Evolutionary conservation across 2,329 filamentous ascomycete species (phyloP).

Genomic region (Curvularia sp.): DNA sequence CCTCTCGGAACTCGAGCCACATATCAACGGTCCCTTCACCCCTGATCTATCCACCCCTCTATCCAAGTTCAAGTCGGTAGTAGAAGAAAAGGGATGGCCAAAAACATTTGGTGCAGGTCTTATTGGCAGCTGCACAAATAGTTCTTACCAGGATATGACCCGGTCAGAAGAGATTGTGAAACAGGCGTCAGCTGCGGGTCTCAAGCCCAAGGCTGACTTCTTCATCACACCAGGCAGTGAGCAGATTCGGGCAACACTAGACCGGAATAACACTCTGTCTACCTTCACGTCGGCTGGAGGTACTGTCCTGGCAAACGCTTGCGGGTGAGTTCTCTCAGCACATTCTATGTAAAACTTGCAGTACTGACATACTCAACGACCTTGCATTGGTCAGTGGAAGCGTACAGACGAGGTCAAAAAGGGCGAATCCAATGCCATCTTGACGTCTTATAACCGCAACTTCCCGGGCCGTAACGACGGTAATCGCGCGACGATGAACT

Average conservation of each 20-base stretch:
- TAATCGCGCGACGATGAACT: conserved; percentile 97
- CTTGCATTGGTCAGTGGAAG: conserved; percentile 91
- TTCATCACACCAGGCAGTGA: conserved; percentile 97
- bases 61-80: conserved; percentile 85
- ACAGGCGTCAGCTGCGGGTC: conserved; percentile 85
- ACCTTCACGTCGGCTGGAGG: conserved; percentile 89
- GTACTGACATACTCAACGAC: conserved; percentile 53
- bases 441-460: conserved; percentile 98
- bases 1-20: conserved; percentile 87
- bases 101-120: conserved; percentile 88
- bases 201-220: conserved; percentile 89
- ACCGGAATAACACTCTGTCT: conserved; percentile 83
- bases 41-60: conserved; percentile 93
- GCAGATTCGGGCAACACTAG: conserved; percentile 93
- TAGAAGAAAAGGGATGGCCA: conserved; percentile 87
- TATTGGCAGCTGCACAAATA: conserved; percentile 98
- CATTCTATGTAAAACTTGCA: not conserved
- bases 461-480: conserved; percentile 97
- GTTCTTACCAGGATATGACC: conserved; percentile 98
- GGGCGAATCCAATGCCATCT: conserved; percentile 89
- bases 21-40: conserved; percentile 97
- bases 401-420: conserved; percentile 85
- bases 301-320: conserved; percentile 91
- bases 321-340: conserved; percentile 56
- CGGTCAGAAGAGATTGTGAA: conserved; percentile 91